Evolutionary conservation across 306 rosid genomes (phyloP), one percentile per base, ranked within the genome.

Genomic region (Sphenostylis stenocarpa): DNA sequence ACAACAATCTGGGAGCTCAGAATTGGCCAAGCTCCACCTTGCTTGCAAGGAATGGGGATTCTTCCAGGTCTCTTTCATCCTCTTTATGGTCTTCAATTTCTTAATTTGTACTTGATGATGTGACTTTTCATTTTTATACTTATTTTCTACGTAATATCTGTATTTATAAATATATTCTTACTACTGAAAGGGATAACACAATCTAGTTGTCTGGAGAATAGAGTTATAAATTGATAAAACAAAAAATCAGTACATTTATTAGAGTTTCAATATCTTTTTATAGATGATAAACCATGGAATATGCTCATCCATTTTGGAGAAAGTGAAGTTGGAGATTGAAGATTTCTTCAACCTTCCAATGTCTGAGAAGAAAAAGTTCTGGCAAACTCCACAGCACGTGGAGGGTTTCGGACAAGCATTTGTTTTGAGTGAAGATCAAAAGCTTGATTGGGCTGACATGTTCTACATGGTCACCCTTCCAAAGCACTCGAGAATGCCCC

Each of bases 371-470:
- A 79, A 79, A 15, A 81, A 23, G 58, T 51, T 83, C 3, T 76
- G 86, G 88, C 90, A 86, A 29, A 67, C 3, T 0, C 11, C 78
- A 58, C 83, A 28, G 26, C 84, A 86, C 0, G 15, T 83, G 19
- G 93, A 89, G 34, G 89, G 93, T 7, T 89, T 83, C 73, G 88
- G 93, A 28, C 90, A 89, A 69, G 43, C 52, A 5, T 85, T 86
- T 61, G 83, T 86, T 8, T 45, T 81, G 8, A 72, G 14, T 70
- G 82, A 78, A 3, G 77, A 78, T 3, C 77, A 70, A 3, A 71
- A 71, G 10, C 83, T 79, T 76, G 89, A 86, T 13, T 89, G 91
- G 91, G 31, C 1, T 16, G 93, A 87, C 20, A 0, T 83, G 2
- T 85, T 89, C 36, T 20, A 7, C 83, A 13, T 10, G 26, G 15